Evolutionary conservation across 306 rosid genomes (phyloP).

Genomic region (Inga oerstediana): DNA sequence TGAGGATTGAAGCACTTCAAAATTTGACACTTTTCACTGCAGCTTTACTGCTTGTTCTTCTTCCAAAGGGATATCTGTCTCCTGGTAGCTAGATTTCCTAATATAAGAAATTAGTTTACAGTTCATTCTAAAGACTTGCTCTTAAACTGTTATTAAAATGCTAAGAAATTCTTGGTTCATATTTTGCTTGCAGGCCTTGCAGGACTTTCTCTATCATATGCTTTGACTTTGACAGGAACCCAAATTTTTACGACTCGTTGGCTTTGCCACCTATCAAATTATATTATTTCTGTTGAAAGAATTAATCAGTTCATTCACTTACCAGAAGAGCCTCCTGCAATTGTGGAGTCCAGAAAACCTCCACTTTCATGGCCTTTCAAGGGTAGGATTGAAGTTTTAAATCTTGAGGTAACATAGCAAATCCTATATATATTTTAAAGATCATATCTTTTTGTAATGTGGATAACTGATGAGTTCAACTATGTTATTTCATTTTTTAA

Average conservation of each 20-base stretch:
- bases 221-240: conserved; percentile 46
- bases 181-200: conserved; percentile 60
- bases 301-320: conserved; percentile 77
- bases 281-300: conserved; percentile 66
- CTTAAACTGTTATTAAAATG: not conserved
- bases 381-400: conserved; percentile 66
- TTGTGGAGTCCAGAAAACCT: conserved; percentile 53
- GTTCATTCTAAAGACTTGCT: not conserved
- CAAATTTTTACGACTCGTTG: conserved; percentile 47
- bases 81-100: conserved; percentile 47
- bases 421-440: not conserved
- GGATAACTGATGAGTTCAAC: not conserved
- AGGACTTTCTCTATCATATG: conserved; percentile 73
- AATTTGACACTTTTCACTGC: conserved; percentile 68
- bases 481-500: not conserved
- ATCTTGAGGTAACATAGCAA: conserved; percentile 47
- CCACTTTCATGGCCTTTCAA: conserved; percentile 64
- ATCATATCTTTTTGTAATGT: not conserved
- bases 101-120: not conserved
- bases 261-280: conserved; percentile 53
- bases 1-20: conserved; percentile 73
- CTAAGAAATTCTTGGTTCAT: not conserved
- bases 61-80: conserved; percentile 61
- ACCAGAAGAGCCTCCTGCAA: conserved; percentile 62
- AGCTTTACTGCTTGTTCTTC: conserved; percentile 57